phyloP scores from a whole-genome alignment of 2,329 filamentous ascomycete genomes.

The Aspergillus floridensis region DNA sequence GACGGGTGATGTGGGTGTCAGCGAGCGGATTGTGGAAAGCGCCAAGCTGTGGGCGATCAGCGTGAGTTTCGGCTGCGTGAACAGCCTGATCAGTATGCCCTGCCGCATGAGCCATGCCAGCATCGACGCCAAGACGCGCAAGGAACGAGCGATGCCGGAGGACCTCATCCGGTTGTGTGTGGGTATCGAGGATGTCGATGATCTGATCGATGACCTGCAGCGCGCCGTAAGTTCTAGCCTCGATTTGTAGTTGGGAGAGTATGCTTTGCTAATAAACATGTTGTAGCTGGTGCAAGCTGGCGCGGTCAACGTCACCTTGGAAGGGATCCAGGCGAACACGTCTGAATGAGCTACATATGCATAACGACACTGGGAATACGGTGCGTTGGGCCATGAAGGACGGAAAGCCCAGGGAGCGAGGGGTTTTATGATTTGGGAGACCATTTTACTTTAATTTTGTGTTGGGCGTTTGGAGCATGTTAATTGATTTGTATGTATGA shows the following conservation, averaged over 20 bases:
- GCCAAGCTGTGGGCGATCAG: conserved; percentile 91
- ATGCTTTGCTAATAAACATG: conserved; percentile 14
- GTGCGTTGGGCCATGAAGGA: neutral
- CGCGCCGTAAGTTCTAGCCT: conserved; percentile 69
- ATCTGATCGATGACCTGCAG: conserved; percentile 88
- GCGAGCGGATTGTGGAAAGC: conserved; percentile 90
- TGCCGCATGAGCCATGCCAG: conserved; percentile 99
- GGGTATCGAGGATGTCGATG: conserved; percentile 88
- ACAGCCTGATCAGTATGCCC: conserved; percentile 98
- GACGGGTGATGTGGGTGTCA: conserved; percentile 79
- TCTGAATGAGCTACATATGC: conserved; percentile 11
- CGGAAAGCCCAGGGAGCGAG: neutral
- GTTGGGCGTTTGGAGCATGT: conserved; percentile 6
- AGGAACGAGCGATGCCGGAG: conserved; percentile 88
- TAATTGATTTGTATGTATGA: neutral
- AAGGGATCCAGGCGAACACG: conserved; percentile 68
- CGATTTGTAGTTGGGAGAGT: neutral
- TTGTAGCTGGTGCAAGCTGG: conserved; percentile 84
- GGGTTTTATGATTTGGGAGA: neutral
- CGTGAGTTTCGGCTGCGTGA: conserved; percentile 97
- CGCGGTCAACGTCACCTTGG: conserved; percentile 79
- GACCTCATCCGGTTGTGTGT: conserved; percentile 95
- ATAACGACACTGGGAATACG: conserved; percentile 1
- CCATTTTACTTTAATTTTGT: neutral
- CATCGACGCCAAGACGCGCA: conserved; percentile 90